Conservation (phyloP, 768 basidiomycete species). For the Boletus bicolor region DNA sequence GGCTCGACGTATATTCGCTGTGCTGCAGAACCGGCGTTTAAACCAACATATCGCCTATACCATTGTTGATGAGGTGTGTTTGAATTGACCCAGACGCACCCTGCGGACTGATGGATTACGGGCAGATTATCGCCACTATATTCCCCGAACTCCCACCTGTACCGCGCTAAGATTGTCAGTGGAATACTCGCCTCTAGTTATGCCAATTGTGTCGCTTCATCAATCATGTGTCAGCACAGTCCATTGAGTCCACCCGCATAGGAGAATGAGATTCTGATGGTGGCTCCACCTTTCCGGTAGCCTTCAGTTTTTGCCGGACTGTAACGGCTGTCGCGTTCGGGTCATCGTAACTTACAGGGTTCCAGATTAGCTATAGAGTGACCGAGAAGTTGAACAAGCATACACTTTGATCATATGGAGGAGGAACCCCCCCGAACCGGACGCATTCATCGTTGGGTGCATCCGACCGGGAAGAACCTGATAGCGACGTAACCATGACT, state of each 20-base stretch:
- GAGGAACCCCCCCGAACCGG: constrained; percentile 86
- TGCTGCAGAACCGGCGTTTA: constrained; percentile 89
- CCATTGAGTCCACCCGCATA: constrained; percentile 15
- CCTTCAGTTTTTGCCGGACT: constrained; percentile 39
- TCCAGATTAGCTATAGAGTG: neutral
- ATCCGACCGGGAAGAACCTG: constrained; percentile 96
- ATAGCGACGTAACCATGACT: constrained; percentile 85
- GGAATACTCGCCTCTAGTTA: neutral
- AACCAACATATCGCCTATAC: constrained; percentile 92
- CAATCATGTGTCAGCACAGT: constrained; percentile 1
- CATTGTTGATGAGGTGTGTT: constrained; percentile 81
- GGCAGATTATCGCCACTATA: constrained; percentile 54
- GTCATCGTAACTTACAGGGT: constrained; percentile 56
- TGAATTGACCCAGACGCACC: neutral
- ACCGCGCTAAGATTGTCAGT: constrained; percentile 1
- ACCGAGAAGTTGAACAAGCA: constrained; percentile 11
- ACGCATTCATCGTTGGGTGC: constrained; percentile 91
- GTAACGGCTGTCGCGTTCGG: constrained; percentile 55
- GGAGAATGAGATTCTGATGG: constrained; percentile 9
- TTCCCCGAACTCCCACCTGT: constrained; percentile 49
- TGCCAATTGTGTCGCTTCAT: neutral
- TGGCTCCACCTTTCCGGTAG: neutral
- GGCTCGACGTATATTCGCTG: constrained; percentile 88
- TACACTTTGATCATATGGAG: constrained; percentile 87
- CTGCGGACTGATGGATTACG: constrained; percentile 4